Conservation (phyloP, 805 yeast species). For the Diddensiella caesifluorescens region DNA sequence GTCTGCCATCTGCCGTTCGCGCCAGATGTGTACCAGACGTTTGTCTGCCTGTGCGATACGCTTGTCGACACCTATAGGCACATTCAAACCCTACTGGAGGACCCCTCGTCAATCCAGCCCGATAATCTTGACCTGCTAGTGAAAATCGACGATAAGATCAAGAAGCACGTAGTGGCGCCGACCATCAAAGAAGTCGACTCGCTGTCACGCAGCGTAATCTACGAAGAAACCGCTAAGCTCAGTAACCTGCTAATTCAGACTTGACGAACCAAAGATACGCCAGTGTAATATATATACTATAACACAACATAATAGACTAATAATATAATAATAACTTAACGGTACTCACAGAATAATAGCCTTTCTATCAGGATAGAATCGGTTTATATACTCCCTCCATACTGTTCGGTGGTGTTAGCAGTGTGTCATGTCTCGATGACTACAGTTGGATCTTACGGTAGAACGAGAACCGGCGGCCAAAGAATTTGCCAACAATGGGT, state of each 20-base stretch:
- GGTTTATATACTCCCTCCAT: slow-evolving; percentile 13
- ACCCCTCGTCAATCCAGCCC: slow-evolving; percentile 1
- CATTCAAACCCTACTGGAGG: slow-evolving; percentile 10
- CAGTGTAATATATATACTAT: neutral
- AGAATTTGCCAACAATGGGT: slow-evolving; percentile 61
- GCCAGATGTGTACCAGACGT: slow-evolving; percentile 28
- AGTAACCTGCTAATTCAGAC: slow-evolving; percentile 19
- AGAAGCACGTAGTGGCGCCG: slow-evolving; percentile 20
- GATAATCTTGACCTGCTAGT: slow-evolving; percentile 20
- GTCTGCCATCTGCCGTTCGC: slow-evolving; percentile 25
- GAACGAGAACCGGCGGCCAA: slow-evolving; percentile 55
- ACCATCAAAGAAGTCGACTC: slow-evolving; percentile 23
- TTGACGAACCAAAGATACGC: slow-evolving; percentile 1
- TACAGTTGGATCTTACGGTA: slow-evolving; percentile 23
- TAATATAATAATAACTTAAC: neutral
- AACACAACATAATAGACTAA: neutral
- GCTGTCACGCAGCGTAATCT: slow-evolving; percentile 16
- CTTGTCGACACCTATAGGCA: slow-evolving; percentile 22
- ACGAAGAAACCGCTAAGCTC: slow-evolving; percentile 22
- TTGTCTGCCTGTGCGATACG: slow-evolving; percentile 23
- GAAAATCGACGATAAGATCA: slow-evolving; percentile 23
- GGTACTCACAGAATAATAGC: too few species aligned
- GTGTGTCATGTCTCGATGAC: neutral
- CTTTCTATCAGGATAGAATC: slow-evolving; percentile 1
- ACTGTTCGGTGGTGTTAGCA: too few species aligned